Conservation (phyloP, 2,329 filamentous ascomycete species). For the Botrytis squamosa region DNA sequence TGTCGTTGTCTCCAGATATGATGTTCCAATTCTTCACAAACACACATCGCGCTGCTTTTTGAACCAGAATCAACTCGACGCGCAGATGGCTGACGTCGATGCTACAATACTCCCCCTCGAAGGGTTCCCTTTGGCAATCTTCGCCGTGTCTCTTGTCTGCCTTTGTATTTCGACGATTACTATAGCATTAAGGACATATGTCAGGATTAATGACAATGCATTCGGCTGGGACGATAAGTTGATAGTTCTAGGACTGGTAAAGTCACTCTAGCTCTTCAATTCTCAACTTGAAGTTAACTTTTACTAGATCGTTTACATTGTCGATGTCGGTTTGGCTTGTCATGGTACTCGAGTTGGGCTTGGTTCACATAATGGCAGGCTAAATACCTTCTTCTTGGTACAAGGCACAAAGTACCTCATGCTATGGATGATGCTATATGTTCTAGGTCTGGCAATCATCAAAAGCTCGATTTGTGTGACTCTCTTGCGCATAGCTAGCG, state of each 20-base stretch:
- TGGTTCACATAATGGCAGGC: constrained; percentile 24
- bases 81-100: not conserved
- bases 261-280: not conserved
- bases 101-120: constrained; percentile 1
- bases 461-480: constrained; percentile 33
- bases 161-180: not conserved
- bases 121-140: constrained; percentile 4
- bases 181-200: constrained; percentile 1
- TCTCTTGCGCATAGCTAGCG: constrained; percentile 27
- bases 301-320: constrained; percentile 7
- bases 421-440: constrained; percentile 28
- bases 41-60: not conserved
- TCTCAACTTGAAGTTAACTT: not conserved
- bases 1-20: not conserved
- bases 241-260: constrained; percentile 12
- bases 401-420: constrained; percentile 28
- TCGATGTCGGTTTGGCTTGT: constrained; percentile 29
- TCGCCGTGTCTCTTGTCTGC: not conserved
- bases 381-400: constrained; percentile 24
- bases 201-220: not conserved
- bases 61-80: not conserved
- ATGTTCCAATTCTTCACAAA: not conserved
- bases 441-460: constrained; percentile 27
- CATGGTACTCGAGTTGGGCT: constrained; percentile 28
- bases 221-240: constrained; percentile 18